Evolutionary conservation across 2,329 filamentous ascomycete species (phyloP).

Genomic region (Chrysosphaeria jannelii): DNA sequence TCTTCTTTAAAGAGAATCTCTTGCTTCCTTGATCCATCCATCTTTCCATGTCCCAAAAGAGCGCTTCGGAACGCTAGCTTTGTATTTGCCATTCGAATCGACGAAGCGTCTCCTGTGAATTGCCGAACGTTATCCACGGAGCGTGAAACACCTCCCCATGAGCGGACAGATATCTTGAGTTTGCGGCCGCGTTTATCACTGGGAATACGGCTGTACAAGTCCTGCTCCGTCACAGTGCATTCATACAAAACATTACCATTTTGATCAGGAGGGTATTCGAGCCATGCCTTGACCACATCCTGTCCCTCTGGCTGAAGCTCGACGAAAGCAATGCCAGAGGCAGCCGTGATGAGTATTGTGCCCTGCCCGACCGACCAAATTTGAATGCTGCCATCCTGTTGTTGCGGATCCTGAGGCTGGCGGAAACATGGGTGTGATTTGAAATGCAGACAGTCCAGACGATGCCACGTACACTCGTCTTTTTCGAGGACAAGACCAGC

Average conservation of each 20-base stretch:
- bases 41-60: slow-evolving; percentile 39
- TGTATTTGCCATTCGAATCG: no score
- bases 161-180: slow-evolving; percentile 44
- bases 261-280: slow-evolving; percentile 46
- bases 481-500: slow-evolving; percentile 43
- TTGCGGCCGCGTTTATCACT: slow-evolving; percentile 39
- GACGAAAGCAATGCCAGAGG: slow-evolving; percentile 57
- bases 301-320: slow-evolving; percentile 64
- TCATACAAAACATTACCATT: slow-evolving; percentile 15
- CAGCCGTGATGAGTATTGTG: slow-evolving; percentile 45
- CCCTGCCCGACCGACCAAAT: slow-evolving; percentile 61
- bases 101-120: slow-evolving; percentile 39
- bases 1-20: slow-evolving; percentile 46
- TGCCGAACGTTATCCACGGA: slow-evolving; percentile 48
- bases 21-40: slow-evolving; percentile 36
- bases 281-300: slow-evolving; percentile 47
- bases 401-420: slow-evolving; percentile 40
- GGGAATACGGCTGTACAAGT: slow-evolving; percentile 40
- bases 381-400: slow-evolving; percentile 45
- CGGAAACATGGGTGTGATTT: slow-evolving; percentile 73
- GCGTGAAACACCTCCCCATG: slow-evolving; percentile 40
- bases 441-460: slow-evolving; percentile 67
- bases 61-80: slow-evolving; percentile 57
- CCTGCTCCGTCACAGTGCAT: slow-evolving; percentile 34
- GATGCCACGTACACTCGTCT: slow-evolving; percentile 79